Percentiles rank a stretch among this genome's conserved stretches.
phyloP scores from a whole-genome alignment of 805 yeast species.

The Candida piceae region DNA sequence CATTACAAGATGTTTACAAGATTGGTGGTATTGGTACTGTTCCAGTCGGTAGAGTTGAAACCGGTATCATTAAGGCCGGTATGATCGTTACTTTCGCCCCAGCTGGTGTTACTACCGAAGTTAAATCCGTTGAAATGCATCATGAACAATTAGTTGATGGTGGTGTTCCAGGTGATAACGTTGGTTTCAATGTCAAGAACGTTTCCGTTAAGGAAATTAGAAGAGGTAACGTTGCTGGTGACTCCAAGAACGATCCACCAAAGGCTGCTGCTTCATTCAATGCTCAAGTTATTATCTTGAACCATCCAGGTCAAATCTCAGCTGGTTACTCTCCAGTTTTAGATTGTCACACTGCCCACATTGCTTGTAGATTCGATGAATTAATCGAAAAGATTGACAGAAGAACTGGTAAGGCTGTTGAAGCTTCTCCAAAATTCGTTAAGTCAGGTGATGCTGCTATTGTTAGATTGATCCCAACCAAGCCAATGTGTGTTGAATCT shows the following conservation, averaged over 20 bases:
- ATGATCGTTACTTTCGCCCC: slow-evolving; percentile 88
- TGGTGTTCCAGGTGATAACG: slow-evolving; percentile 91
- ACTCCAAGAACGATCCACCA: slow-evolving; percentile 87
- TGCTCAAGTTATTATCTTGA: slow-evolving; percentile 81
- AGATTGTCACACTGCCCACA: slow-evolving; percentile 92
- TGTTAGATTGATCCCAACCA: slow-evolving; percentile 82
- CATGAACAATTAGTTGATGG: slow-evolving; percentile 77
- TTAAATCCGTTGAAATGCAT: slow-evolving; percentile 86
- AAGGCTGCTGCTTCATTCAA: slow-evolving; percentile 64
- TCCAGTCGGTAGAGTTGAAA: slow-evolving; percentile 92
- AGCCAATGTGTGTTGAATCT: slow-evolving; percentile 94
- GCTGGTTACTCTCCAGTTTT: slow-evolving; percentile 90
- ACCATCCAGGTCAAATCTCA: slow-evolving; percentile 89
- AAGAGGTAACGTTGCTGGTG: slow-evolving; percentile 92
- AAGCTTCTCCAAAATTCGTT: slow-evolving; percentile 87
- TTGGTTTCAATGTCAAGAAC: slow-evolving; percentile 87
- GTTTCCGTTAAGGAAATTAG: slow-evolving; percentile 85
- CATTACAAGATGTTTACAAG: slow-evolving; percentile 89
- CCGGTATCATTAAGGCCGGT: slow-evolving; percentile 89
- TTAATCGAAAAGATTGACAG: slow-evolving; percentile 83
- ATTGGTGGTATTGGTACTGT: slow-evolving; percentile 90
- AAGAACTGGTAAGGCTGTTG: slow-evolving; percentile 87
- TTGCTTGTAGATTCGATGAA: slow-evolving; percentile 80
- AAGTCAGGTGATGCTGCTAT: slow-evolving; percentile 96
- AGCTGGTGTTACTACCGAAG: slow-evolving; percentile 85